Evolutionary conservation across 2,329 filamentous ascomycete genomes (phyloP).

Genomic region (Pseudocercospora crystallina): DNA sequence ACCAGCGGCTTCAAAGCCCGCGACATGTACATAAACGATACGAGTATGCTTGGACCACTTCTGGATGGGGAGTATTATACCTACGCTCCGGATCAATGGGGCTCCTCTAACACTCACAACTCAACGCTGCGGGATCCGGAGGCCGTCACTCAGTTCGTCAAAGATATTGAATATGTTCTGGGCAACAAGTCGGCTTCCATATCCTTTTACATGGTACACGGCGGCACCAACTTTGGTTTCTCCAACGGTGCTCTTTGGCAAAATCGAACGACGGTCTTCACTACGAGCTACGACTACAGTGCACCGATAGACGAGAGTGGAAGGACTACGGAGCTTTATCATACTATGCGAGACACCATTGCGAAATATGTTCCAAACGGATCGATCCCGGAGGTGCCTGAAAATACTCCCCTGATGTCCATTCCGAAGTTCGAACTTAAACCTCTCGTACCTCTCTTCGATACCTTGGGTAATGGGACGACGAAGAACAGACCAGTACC

Average conservation of each 20-base stretch:
- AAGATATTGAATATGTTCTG: constrained; percentile 30
- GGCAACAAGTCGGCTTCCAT: constrained; percentile 40
- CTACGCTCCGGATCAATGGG: constrained; percentile 48
- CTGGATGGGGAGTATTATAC: constrained; percentile 55
- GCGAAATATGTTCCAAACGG: constrained; percentile 34
- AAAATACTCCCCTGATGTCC: constrained; percentile 34
- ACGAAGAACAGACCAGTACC: neutral
- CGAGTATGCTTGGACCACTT: constrained; percentile 45
- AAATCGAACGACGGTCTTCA: constrained; percentile 43
- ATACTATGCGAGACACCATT: constrained; percentile 42
- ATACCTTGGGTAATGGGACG: neutral
- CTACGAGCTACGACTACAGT: constrained; percentile 54
- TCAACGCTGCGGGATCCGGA: constrained; percentile 29
- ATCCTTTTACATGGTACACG: constrained; percentile 56
- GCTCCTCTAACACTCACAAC: constrained; percentile 39
- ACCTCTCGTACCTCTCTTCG: constrained; percentile 29
- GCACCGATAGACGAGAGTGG: constrained; percentile 53
- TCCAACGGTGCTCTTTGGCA: constrained; percentile 49
- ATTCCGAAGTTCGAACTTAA: constrained; percentile 41
- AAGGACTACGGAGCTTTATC: constrained; percentile 47
- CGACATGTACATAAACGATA: constrained; percentile 46
- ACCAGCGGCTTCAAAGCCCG: constrained; percentile 43
- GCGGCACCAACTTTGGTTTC: constrained; percentile 54
- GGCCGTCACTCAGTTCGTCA: constrained; percentile 22
- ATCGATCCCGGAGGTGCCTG: constrained; percentile 41